A percentile compares a stretch with the other conserved stretches of the same genome.
These are phyloP conservation scores for Calocybe gangraenosa DNA, from an alignment of 768 basidiomycete species.

Conservation along the genomic window DNA sequence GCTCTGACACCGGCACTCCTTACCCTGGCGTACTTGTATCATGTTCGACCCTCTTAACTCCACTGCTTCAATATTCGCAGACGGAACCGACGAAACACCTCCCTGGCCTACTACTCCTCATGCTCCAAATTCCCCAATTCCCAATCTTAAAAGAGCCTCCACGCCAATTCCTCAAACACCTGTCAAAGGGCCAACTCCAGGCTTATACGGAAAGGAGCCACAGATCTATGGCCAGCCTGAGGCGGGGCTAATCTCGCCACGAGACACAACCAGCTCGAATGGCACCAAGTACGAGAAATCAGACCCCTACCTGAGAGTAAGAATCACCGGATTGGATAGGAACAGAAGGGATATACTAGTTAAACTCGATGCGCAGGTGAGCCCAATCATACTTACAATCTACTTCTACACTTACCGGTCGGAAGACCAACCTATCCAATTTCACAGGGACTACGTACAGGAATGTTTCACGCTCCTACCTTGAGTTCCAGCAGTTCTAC, in stretches of 20 bases:
- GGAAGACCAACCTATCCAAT: slow-evolving; percentile 88
- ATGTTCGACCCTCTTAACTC: slow-evolving; percentile 77
- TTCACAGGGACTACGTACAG: slow-evolving; percentile 87
- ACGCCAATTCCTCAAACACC: slow-evolving; percentile 48
- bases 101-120: slow-evolving; percentile 86
- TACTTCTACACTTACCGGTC: slow-evolving; percentile 5
- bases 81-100: slow-evolving; percentile 43
- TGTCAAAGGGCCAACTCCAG: slow-evolving; percentile 49
- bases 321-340: slow-evolving; percentile 89
- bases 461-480: slow-evolving; percentile 91
- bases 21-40: slow-evolving; percentile 1
- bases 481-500: slow-evolving; percentile 93
- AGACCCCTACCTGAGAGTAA: slow-evolving; percentile 83
- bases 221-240: slow-evolving; percentile 87
- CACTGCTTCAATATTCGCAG: slow-evolving; percentile 50
- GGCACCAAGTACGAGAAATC: slow-evolving; percentile 69
- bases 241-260: slow-evolving; percentile 76
- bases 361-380: slow-evolving; percentile 91
- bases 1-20: no score
- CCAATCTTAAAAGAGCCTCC: slow-evolving; percentile 62
- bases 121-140: slow-evolving; percentile 63
- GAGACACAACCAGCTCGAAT: slow-evolving; percentile 59
- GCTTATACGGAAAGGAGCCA: slow-evolving; percentile 73
- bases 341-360: slow-evolving; percentile 93
- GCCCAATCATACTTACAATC: slow-evolving; percentile 17